Conservation (phyloP, 2,329 filamentous ascomycete species). For the Xylaria sp. region DNA sequence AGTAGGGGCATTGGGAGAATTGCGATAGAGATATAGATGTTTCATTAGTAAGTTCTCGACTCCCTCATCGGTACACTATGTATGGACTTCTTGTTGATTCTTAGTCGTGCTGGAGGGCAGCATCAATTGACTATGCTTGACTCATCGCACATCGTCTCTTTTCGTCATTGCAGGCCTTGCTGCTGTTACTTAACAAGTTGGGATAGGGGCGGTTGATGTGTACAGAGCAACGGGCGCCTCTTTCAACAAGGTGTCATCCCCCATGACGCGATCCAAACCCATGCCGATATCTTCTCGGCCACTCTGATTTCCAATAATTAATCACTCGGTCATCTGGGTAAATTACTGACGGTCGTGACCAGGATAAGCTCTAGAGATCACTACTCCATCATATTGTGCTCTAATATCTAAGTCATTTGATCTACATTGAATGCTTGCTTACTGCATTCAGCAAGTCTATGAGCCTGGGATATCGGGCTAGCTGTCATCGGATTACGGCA, state of each 20-base stretch:
- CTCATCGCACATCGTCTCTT: not conserved
- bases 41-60: not conserved
- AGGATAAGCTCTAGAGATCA: not conserved
- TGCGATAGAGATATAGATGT: constrained; percentile 59
- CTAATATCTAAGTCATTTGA: not conserved
- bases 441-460: not conserved
- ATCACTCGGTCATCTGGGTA: not conserved
- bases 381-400: not conserved
- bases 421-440: not conserved
- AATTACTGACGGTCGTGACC: not conserved
- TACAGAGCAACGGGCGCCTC: not conserved
- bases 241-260: not conserved
- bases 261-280: not conserved
- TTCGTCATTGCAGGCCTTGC: not conserved
- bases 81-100: not conserved
- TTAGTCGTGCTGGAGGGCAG: not conserved
- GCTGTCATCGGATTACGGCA: not conserved
- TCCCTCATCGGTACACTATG: not conserved
- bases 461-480: too few relatives aligned
- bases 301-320: not conserved
- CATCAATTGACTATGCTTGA: not conserved
- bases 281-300: not conserved
- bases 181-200: not conserved
- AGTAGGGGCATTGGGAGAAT: constrained; percentile 64
- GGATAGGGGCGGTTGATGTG: too few relatives aligned